Conservation (phyloP, 345 rosid genomes). For the Streptanthus diversifolius region DNA sequence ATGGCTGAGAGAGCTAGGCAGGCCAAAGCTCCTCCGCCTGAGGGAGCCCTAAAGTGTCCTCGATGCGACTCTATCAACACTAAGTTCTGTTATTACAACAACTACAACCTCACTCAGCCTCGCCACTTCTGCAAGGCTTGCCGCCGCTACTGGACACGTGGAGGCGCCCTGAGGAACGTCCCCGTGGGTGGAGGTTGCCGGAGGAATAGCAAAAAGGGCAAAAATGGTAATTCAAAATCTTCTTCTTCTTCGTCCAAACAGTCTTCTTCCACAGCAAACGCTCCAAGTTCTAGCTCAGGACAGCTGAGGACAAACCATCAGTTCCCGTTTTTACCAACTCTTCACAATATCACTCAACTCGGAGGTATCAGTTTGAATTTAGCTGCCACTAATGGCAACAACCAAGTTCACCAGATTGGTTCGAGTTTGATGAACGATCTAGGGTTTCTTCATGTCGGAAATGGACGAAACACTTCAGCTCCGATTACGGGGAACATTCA, state of each 20-base stretch:
- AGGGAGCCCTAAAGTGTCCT: slow-evolving; percentile 59
- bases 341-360: slow-evolving; percentile 43
- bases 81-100: slow-evolving; percentile 82
- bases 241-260: slow-evolving; percentile 39
- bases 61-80: slow-evolving; percentile 77
- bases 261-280: slow-evolving; percentile 32
- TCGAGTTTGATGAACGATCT: slow-evolving; percentile 33
- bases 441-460: slow-evolving; percentile 41
- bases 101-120: slow-evolving; percentile 75
- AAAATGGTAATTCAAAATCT: slow-evolving; percentile 39
- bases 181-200: slow-evolving; percentile 85
- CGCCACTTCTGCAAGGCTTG: slow-evolving; percentile 83
- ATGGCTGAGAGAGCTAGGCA: slow-evolving; percentile 68
- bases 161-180: slow-evolving; percentile 67
- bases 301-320: slow-evolving; percentile 39
- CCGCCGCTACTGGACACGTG: slow-evolving; percentile 81
- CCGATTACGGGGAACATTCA: slow-evolving; percentile 22
- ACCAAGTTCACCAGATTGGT: slow-evolving; percentile 31
- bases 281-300: slow-evolving; percentile 40
- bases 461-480: slow-evolving; percentile 39
- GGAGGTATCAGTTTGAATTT: slow-evolving; percentile 59
- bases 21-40: slow-evolving; percentile 61
- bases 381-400: slow-evolving; percentile 36
- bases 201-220: slow-evolving; percentile 57
- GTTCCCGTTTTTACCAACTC: slow-evolving; percentile 50